Base-by-base conservation (phyloP, 2,329 filamentous ascomycete genomes). In the Metarhizium anisopliae region DNA sequence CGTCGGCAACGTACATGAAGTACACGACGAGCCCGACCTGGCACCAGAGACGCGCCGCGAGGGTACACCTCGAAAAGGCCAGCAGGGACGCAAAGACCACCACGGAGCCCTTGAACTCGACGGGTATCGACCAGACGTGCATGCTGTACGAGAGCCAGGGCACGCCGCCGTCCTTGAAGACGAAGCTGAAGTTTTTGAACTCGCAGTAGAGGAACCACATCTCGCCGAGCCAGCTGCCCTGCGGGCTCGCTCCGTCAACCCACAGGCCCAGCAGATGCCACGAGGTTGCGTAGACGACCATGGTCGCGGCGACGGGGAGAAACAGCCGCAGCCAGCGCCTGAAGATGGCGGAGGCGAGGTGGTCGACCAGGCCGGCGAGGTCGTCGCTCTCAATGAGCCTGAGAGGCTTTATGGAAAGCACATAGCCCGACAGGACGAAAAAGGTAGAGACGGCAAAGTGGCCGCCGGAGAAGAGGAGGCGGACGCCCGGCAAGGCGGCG, bases 101-200 rank as follows among this genome's bases (percentile, higher is more conserved):
- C 54, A 89, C 75, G 1, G 85, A 88, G 11, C 85, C 85, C 61
- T 76, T 72, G 68, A 84, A 79, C 64, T 87, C 84, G 25, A 83
- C 71, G 0, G 84, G 82, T 53, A 87, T 86, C 0, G 78, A 84
- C 82, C 83, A 86, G 2, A 80, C 65, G 59, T 86, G 84, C 35
- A 73, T 74, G 61, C 85, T 83, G 68, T 82, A 67, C 13, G 50
- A 61, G 35, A 70, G 51, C 73, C 81, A 85, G 13, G 80, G 77
- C 10, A 77, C 70, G 2, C 78, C 79, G 6, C 82, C 81, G 7
- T 74, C 74, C 47, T 80, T 78, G 69, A 82, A 88, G 43, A 86
- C 66, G 64, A 85, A 88, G 67, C 79, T 87, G 70, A 85, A 87
- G 67, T 86, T 86, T 65, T 87, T 88, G 64, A 81, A 74, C 64